Evolutionary conservation across 345 rosid species (phyloP).

Genomic region (Abelmoschus esculentus): DNA sequence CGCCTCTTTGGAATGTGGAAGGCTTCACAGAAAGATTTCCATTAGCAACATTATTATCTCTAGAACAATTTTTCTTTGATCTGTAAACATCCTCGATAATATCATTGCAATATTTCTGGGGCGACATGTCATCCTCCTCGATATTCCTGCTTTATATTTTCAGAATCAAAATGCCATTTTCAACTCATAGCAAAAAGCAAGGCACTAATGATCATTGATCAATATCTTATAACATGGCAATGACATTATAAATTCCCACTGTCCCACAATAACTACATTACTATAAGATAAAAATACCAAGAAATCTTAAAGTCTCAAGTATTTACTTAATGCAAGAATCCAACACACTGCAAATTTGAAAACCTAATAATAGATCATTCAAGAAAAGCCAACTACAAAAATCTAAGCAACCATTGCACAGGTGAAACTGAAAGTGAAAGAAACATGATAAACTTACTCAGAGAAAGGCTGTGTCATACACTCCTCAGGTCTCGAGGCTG

Average conservation of each 20-base stretch:
- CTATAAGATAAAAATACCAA: slow-evolving; percentile 4
- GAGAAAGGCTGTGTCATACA: slow-evolving; percentile 34
- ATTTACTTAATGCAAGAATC: slow-evolving; percentile 7
- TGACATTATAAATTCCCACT: neutral
- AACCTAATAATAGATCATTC: neutral
- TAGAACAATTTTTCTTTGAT: slow-evolving; percentile 33
- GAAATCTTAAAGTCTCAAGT: slow-evolving; percentile 1
- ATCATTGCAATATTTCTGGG: slow-evolving; percentile 34
- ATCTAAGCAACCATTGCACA: neutral
- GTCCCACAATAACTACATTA: neutral
- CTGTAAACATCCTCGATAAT: slow-evolving; percentile 36
- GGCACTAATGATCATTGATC: neutral
- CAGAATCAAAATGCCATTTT: slow-evolving; percentile 13
- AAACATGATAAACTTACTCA: slow-evolving; percentile 48
- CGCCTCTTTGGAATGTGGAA: slow-evolving; percentile 71
- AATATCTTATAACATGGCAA: neutral
- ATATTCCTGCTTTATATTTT: slow-evolving; percentile 38
- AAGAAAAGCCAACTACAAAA: neutral
- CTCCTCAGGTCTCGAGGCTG: slow-evolving; percentile 50
- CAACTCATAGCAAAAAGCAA: slow-evolving; percentile 2
- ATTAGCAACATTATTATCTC: slow-evolving; percentile 33
- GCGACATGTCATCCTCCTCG: slow-evolving; percentile 30
- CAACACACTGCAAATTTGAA: neutral
- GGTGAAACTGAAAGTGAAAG: neutral
- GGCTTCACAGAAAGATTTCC: slow-evolving; percentile 46